Base-by-base conservation (phyloP, 2,329 filamentous ascomycete species). In the Atkinsonella hypoxylon region DNA sequence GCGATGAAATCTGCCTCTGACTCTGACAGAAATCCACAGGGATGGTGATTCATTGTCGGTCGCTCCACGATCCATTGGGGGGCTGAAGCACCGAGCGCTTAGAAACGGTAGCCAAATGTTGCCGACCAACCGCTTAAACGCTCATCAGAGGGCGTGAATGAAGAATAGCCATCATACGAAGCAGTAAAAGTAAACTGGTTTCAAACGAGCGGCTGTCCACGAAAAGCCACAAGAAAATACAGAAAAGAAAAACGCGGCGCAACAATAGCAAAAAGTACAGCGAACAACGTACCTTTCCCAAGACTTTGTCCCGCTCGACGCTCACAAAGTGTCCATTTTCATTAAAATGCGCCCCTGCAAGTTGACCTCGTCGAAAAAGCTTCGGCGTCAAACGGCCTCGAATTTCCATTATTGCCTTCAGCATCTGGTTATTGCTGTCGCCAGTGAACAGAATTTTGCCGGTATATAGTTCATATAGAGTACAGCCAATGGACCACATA, bases 401-500 rank as follows among this genome's bases (percentile, higher is more conserved):
- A 59, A 91, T 89, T 64, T 98, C 91, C 83, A 96, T 95, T 59
- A 98, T 95, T 18, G 86, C 84, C 56, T 88, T 87, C 53, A 98
- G 79, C 93, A 98, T 98, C 70, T 95, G 89, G 64, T 98, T 98
- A 73, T 98, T 98, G 70, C 88, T 93, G 56, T 87, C 81, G 53
- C 93, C 93, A 1, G 89, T 89, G 66, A 98, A 98, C 32, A 98
- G 75, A 52, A 98, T 97, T 67, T 96, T 95, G 62, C 93, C 93
- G 0, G 93, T 97, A 71, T 95, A 97, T 40, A 98, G 75, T 69
- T 98, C 93, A 67, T 95, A 98, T 31, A 97, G 75, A 0, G 93
- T 98, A 69, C 93, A 98, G 38, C 93, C 94, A 57, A 97, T 89
- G 8, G 91, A 94, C 93, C 93, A 98, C 75, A 95, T 87, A 66